A percentile compares a stretch with the other conserved stretches of the same genome.
Evolutionary conservation across 805 yeast species (phyloP).

Genomic region (Barnettozyma vustinii): DNA sequence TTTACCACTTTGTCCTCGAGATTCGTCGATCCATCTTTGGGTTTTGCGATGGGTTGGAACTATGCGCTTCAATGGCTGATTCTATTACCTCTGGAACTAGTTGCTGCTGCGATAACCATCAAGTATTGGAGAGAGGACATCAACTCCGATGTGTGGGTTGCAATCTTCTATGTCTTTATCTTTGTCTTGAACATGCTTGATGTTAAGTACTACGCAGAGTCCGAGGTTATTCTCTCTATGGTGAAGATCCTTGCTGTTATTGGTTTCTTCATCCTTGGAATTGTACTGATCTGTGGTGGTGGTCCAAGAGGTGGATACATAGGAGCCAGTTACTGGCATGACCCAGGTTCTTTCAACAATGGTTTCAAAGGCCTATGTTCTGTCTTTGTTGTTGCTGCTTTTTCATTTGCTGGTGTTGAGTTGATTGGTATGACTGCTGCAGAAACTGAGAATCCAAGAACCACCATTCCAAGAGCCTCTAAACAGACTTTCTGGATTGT

Average conservation of each 20-base stretch:
- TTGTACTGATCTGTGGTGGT: conserved; percentile 57
- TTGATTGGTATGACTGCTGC: conserved; percentile 48
- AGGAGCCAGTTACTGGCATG: conserved; percentile 40
- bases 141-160: conserved; percentile 44
- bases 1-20: conserved; percentile 44
- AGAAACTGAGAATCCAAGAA: conserved; percentile 52
- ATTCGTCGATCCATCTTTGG: conserved; percentile 54
- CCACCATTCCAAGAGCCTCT: conserved; percentile 55
- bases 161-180: conserved; percentile 42
- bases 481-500: conserved; percentile 46
- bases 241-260: conserved; percentile 59
- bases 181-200: conserved; percentile 46
- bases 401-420: conserved; percentile 65
- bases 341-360: conserved; percentile 55
- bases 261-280: conserved; percentile 54
- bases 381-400: conserved; percentile 46
- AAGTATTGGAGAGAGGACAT: conserved; percentile 43
- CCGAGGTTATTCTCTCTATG: conserved; percentile 57
- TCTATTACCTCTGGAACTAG: conserved; percentile 44
- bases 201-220: conserved; percentile 48
- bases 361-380: conserved; percentile 60
- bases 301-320: conserved; percentile 43
- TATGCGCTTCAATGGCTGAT: conserved; percentile 49
- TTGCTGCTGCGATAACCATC: conserved; percentile 49
- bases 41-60: conserved; percentile 58